These are phyloP conservation scores for Hortiboletus flavorubellus DNA, from an alignment of 768 basidiomycete genomes.

Conservation along the genomic window DNA sequence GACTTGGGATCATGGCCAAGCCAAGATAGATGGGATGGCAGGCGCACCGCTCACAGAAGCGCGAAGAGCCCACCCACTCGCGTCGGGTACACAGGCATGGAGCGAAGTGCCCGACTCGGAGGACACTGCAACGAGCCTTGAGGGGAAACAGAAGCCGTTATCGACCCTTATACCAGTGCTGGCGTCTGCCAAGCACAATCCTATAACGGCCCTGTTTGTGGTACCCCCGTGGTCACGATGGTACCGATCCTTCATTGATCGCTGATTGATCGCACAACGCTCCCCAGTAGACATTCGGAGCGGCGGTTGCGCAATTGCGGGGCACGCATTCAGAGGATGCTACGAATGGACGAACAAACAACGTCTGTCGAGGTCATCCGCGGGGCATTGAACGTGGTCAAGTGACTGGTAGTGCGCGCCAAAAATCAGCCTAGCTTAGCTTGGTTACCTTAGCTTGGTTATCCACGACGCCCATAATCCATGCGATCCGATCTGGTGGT, in stretches of 20 bases:
- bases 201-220: constrained; percentile 6
- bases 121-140: constrained; percentile 18
- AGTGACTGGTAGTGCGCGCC: neutral
- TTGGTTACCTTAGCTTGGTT: neutral
- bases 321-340: no score
- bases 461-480: neutral
- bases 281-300: neutral
- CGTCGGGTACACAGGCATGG: neutral
- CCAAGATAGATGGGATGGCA: neutral
- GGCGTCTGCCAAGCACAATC: neutral
- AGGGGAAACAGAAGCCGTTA: constrained; percentile 3
- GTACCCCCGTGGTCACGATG: constrained; percentile 14
- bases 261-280: constrained; percentile 10
- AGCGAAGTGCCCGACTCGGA: constrained; percentile 4
- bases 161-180: constrained; percentile 4
- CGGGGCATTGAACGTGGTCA: neutral
- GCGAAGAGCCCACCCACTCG: neutral
- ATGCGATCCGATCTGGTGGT: constrained; percentile 1
- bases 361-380: neutral
- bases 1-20: neutral
- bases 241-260: constrained; percentile 6
- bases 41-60: constrained; percentile 4
- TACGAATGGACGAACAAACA: neutral
- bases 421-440: constrained; percentile 2
- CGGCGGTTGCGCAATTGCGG: neutral